Conservation (phyloP, 1,139 yeast genomes). For the Scheffersomyces stambukii region DNA sequence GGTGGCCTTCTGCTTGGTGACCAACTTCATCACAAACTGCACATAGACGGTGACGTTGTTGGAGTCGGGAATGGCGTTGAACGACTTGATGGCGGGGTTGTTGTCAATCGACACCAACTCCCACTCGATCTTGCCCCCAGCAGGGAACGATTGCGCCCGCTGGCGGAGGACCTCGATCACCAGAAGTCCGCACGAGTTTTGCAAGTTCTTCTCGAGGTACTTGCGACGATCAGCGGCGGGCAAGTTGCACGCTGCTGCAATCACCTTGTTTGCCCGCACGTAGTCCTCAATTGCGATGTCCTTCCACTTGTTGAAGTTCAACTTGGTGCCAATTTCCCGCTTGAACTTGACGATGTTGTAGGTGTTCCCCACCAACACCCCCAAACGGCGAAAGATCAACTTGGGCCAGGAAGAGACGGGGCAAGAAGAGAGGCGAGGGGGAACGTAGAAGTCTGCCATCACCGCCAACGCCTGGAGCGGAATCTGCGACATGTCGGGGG, state of each 20-base stretch:
- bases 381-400: constrained; percentile 33
- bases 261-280: constrained; percentile 39
- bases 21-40: constrained; percentile 73
- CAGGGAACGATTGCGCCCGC: constrained; percentile 48
- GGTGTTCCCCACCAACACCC: constrained; percentile 41
- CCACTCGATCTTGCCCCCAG: constrained; percentile 64
- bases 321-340: constrained; percentile 36
- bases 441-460: constrained; percentile 42
- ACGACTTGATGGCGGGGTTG: constrained; percentile 67
- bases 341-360: constrained; percentile 39
- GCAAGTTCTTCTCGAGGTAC: constrained; percentile 15
- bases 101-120: constrained; percentile 64
- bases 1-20: constrained; percentile 67
- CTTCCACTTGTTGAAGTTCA: constrained; percentile 42
- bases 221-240: constrained; percentile 7
- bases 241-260: constrained; percentile 40
- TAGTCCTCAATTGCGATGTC: constrained; percentile 40
- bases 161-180: constrained; percentile 25
- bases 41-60: constrained; percentile 64
- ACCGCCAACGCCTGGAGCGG: constrained; percentile 46
- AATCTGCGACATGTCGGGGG: constrained; percentile 33
- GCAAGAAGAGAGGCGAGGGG: constrained; percentile 29
- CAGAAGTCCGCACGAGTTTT: constrained; percentile 30
- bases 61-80: constrained; percentile 59
- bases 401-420: constrained; percentile 39